Evolutionary conservation across 176 grass and related monocot genomes (phyloP), one percentile per base, ranked within the genome.

Genomic region (Typha latifolia): DNA sequence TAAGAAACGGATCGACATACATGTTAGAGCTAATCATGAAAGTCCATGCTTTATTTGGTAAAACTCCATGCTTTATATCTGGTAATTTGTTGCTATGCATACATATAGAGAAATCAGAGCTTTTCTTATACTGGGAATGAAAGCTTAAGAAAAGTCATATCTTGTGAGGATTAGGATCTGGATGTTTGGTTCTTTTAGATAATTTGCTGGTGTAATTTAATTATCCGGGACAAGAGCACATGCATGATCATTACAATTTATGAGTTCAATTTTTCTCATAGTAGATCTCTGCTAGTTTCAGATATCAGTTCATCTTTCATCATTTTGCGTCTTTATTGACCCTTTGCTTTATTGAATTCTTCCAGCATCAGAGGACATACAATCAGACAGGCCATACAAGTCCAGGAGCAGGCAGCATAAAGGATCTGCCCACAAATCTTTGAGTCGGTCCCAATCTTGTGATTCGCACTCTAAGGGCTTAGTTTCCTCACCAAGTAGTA

Each of bases 391-490:
- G 74, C 78, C 67, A 73, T 83, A 95, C 24, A 73, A 71, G 64
- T 85, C 83, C 48, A 90, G 80, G 48, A 81, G 48, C 65, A 84
- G 63, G 34, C 81, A 75, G 22, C 51, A 84, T 52, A 90, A 80
- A 69, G 80, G 74, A 19, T 86, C 87, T 61, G 62, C 63, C 12
- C 53, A 70, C 61, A 95, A 89, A 79, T 89, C 86, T 49, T 75
- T 82, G 2, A 90, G 78, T 67, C 77, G 78, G 34, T 84, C 86
- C 51, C 79, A 73, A 14, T 90, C 90, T 65, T 86, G 70, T 67
- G 90, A 95, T 74, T 95, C 90, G 23, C 83, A 80, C 26, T 90
- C 86, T 12, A 89, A 84, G 80, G 69, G 67, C 13, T 95, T 80
- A 26, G 43, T 84, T 76, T 87, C 86, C 5, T 84, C 82, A 52